phyloP scores from a whole-genome alignment of 129 eudicot species.

The Tagetes erecta region DNA sequence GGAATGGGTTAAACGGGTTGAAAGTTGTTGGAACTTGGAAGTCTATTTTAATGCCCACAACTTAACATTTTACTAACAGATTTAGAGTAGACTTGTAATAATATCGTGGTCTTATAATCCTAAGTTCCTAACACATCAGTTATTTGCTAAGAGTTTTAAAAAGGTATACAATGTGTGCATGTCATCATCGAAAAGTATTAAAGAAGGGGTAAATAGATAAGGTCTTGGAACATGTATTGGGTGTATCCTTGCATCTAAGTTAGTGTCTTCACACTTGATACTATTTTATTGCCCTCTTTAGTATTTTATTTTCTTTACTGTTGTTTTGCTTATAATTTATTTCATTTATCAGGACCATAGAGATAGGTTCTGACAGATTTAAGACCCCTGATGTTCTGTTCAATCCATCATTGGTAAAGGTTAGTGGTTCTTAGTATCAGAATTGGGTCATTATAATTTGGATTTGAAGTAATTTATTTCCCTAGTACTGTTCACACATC shows the following conservation, averaged over 20 bases:
- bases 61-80: background rate
- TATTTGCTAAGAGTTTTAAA: background rate
- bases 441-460: constrained; percentile 17
- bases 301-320: background rate
- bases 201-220: background rate
- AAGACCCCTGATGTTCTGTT: constrained; percentile 92
- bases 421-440: constrained; percentile 34
- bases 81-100: background rate
- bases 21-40: background rate
- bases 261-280: background rate
- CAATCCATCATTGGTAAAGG: constrained; percentile 91
- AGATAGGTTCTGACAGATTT: constrained; percentile 97
- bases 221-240: background rate
- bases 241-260: background rate
- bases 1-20: background rate
- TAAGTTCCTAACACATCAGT: background rate
- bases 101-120: background rate
- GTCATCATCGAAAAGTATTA: background rate
- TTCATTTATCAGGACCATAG: constrained; percentile 67
- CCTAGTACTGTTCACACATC: constrained; percentile 5
- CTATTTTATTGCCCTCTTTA: background rate
- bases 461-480: background rate
- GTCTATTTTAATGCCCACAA: background rate
- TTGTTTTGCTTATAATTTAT: constrained; percentile 9
- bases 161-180: background rate